Conservation (phyloP, 495 filamentous ascomycete species). For the Chaetomium fimeti region DNA sequence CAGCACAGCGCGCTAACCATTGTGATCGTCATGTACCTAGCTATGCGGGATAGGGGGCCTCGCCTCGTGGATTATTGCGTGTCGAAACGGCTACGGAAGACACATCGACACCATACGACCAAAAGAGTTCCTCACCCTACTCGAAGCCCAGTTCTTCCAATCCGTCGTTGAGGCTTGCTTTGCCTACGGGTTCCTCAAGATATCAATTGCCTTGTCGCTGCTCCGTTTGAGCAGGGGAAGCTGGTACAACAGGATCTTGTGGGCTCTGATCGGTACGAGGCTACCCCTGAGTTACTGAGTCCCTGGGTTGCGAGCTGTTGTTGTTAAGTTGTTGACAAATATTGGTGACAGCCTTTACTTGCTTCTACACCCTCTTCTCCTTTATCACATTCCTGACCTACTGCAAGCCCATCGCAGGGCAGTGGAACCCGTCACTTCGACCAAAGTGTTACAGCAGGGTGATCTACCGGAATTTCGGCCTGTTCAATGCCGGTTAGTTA, state of each 20-base stretch:
- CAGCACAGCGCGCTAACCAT: neutral
- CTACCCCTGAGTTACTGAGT: neutral
- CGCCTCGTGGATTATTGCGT: slow-evolving; percentile 28
- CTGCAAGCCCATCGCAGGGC: slow-evolving; percentile 37
- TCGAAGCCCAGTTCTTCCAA: slow-evolving; percentile 45
- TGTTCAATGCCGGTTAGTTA: slow-evolving; percentile 40
- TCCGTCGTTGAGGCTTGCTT: slow-evolving; percentile 41
- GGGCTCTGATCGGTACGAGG: slow-evolving; percentile 29
- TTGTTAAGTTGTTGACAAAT: slow-evolving; percentile 18
- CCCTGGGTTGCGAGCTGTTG: neutral
- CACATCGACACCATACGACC: slow-evolving; percentile 36
- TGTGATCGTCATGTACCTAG: slow-evolving; percentile 1
- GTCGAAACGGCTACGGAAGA: slow-evolving; percentile 40
- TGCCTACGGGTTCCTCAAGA: slow-evolving; percentile 48
- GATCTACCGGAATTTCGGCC: slow-evolving; percentile 40
- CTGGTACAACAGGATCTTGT: slow-evolving; percentile 32
- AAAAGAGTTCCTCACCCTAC: slow-evolving; percentile 32
- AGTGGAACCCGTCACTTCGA: slow-evolving; percentile 33
- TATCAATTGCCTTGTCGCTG: slow-evolving; percentile 44
- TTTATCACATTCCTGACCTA: slow-evolving; percentile 39
- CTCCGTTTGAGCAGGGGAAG: slow-evolving; percentile 30
- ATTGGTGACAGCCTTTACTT: slow-evolving; percentile 35
- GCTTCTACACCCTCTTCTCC: slow-evolving; percentile 37
- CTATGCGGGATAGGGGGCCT: slow-evolving; percentile 27
- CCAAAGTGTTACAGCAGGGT: slow-evolving; percentile 36